Percentiles rank a stretch among this genome's conserved stretches.
Evolutionary conservation across 2,329 filamentous ascomycete genomes (phyloP).

Genomic region (Aspergillus intermedius): DNA sequence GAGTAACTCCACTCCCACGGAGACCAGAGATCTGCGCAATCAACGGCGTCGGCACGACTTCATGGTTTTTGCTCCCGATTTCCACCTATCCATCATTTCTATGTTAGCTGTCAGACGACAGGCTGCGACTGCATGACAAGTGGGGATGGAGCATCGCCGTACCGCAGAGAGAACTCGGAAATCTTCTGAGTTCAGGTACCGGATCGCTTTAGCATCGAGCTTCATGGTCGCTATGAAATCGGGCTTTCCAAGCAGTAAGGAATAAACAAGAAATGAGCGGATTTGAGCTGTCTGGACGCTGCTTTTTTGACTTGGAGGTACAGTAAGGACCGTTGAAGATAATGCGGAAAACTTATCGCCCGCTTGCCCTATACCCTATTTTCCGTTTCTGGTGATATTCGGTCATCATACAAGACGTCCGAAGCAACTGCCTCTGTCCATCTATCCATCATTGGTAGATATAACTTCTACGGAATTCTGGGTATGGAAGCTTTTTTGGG

Average conservation of each 20-base stretch:
- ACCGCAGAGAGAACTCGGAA: slow-evolving; percentile 92
- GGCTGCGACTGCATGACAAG: slow-evolving; percentile 12
- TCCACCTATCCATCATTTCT: slow-evolving; percentile 60
- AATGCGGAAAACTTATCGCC: slow-evolving; percentile 25
- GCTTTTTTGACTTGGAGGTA: not conserved
- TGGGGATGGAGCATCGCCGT: slow-evolving; percentile 31
- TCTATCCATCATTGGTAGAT: too few species aligned
- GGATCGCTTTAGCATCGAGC: slow-evolving; percentile 87
- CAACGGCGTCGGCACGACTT: slow-evolving; percentile 84
- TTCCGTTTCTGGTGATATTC: slow-evolving; percentile 19
- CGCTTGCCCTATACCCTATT: slow-evolving; percentile 35
- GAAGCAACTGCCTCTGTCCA: too few species aligned
- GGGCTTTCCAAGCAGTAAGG: too few species aligned
- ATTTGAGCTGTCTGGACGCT: not conserved
- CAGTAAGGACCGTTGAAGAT: not conserved
- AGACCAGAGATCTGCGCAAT: slow-evolving; percentile 80
- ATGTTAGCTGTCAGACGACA: slow-evolving; percentile 33
- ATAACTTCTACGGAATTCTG: too few species aligned
- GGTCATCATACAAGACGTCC: not conserved
- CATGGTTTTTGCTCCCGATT: slow-evolving; percentile 90
- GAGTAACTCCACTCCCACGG: slow-evolving; percentile 73
- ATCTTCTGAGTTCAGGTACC: slow-evolving; percentile 86
- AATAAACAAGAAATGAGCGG: not conserved
- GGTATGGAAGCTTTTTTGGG: too few species aligned
- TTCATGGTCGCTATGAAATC: slow-evolving; percentile 58